Percentiles rank a stretch among this genome's conserved stretches.
Evolutionary conservation across 2,329 filamentous ascomycete genomes (phyloP).

Genomic region (Fusarium stilboides): DNA sequence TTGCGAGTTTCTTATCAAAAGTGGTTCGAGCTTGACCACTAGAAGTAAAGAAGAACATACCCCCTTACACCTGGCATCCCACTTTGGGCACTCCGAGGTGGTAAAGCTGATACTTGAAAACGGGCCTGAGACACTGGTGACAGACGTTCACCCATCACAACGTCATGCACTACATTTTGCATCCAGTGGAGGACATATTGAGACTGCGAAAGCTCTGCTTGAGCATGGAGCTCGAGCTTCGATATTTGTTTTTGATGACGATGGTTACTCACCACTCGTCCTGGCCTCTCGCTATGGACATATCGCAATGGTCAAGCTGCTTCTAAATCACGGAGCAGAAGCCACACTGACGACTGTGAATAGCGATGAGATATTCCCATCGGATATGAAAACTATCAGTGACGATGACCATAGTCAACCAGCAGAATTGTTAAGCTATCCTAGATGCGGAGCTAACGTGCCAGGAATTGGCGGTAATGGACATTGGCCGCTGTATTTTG

Average conservation of each 20-base stretch:
- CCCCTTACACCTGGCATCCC: fast-evolving
- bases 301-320: fast-evolving
- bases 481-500: too few species aligned
- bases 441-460: background rate
- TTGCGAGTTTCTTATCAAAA: background rate
- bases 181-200: fast-evolving
- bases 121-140: background rate
- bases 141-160: fast-evolving
- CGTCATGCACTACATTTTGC: background rate
- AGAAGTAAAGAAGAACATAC: fast-evolving
- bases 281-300: fast-evolving
- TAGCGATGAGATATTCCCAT: fast-evolving
- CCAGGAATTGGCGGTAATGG: too few species aligned
- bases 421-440: background rate
- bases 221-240: background rate
- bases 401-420: too few species aligned
- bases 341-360: fast-evolving
- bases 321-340: background rate
- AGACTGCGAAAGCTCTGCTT: background rate
- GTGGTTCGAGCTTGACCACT: fast-evolving
- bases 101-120: background rate
- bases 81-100: fast-evolving
- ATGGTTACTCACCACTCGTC: background rate
- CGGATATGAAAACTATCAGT: fast-evolving
- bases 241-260: fast-evolving